A percentile compares a stretch with the other conserved stretches of the same genome.
phyloP scores from a whole-genome alignment of 805 yeast species.

The Metschnikowia drakensbergensis region DNA sequence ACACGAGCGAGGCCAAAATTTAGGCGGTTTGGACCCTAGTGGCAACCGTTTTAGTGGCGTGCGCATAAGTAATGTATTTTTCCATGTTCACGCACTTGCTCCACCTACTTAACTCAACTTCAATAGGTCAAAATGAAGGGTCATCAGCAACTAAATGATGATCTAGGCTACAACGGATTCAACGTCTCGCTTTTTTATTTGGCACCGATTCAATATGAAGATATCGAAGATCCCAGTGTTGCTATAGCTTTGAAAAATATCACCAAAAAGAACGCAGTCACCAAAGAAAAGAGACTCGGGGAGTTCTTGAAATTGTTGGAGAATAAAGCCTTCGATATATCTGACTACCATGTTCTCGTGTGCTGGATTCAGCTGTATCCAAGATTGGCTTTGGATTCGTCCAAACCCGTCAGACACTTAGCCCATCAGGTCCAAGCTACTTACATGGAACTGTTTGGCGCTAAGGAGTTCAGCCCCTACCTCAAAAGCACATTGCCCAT shows the following conservation, averaged over 20 bases:
- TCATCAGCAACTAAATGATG: conserved; percentile 10
- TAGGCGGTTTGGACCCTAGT: not conserved
- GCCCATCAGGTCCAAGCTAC: conserved; percentile 65
- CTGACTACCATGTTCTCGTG: conserved; percentile 51
- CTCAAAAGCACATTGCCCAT: conserved; percentile 69
- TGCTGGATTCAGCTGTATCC: conserved; percentile 83
- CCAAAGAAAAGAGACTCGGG: conserved; percentile 72
- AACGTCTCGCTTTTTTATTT: conserved; percentile 58
- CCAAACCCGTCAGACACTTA: conserved; percentile 56
- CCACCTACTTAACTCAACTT: not conserved
- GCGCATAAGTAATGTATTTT: not conserved
- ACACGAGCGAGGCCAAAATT: not conserved
- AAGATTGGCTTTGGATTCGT: conserved; percentile 67
- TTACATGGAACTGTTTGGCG: conserved; percentile 43
- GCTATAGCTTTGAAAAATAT: conserved; percentile 70
- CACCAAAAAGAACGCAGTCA: conserved; percentile 75
- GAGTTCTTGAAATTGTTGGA: conserved; percentile 43
- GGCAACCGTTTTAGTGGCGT: not conserved
- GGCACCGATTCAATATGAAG: conserved; percentile 62
- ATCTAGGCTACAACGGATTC: conserved; percentile 20
- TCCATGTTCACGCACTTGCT: not conserved
- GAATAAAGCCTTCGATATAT: conserved; percentile 21
- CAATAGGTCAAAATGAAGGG: not conserved
- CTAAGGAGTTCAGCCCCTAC: conserved; percentile 58
- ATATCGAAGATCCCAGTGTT: conserved; percentile 42